A percentile compares a stretch with the other conserved stretches of the same genome.
phyloP scores from a whole-genome alignment of 345 rosid genomes.

The Populus tremula region DNA sequence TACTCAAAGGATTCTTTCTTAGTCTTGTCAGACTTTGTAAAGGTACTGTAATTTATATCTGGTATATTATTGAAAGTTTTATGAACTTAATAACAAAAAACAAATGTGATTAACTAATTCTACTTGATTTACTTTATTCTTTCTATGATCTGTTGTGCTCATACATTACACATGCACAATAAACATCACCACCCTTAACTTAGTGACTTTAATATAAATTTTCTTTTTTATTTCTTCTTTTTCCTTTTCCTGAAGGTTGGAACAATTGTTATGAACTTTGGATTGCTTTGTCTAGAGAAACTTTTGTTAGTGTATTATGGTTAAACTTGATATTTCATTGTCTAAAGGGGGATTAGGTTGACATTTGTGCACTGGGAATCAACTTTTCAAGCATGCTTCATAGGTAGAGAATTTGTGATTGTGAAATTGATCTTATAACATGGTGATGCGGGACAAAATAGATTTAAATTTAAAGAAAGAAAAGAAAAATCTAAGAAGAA shows the following conservation, averaged over 20 bases:
- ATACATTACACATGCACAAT: not conserved
- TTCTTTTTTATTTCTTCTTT: not conserved
- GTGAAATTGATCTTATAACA: not conserved
- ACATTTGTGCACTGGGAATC: not conserved
- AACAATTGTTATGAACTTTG: not conserved
- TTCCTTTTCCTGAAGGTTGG: not conserved
- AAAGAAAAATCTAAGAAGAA: too few species aligned
- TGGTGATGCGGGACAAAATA: too few species aligned
- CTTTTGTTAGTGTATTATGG: not conserved
- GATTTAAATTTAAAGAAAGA: too few species aligned
- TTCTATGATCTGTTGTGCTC: not conserved
- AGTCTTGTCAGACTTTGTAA: slow-evolving; percentile 57
- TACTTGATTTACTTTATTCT: not conserved
- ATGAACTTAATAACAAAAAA: not conserved
- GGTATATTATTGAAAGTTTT: not conserved
- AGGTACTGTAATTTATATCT: slow-evolving; percentile 39
- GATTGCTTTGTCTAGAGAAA: not conserved
- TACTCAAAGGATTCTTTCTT: slow-evolving; percentile 54
- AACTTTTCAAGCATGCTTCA: not conserved
- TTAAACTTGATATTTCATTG: not conserved
- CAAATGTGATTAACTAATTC: not conserved
- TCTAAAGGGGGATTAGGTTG: not conserved
- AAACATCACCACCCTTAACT: not conserved
- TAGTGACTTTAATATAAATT: not conserved
- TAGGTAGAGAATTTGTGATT: not conserved